Evolutionary conservation across 1,284 basidiomycete genomes (phyloP).

Genomic region (Ceratobasidium sp.): DNA sequence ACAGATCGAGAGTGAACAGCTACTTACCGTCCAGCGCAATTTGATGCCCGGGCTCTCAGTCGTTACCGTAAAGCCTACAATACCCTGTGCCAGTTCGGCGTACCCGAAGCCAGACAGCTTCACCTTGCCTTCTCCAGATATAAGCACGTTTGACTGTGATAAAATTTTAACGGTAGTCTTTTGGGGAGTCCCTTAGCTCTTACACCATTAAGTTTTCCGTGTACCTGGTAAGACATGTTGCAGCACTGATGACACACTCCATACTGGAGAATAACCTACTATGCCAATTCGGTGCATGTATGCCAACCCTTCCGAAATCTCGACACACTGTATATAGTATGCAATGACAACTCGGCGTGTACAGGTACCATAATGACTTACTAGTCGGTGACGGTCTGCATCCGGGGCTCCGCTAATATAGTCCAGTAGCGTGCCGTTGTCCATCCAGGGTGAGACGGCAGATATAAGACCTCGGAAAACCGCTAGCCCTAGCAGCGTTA

Average conservation of each 20-base stretch:
- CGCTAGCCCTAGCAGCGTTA: neutral
- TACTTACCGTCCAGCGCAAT: neutral
- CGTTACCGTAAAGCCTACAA: neutral
- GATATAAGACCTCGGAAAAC: neutral
- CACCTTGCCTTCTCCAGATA: neutral
- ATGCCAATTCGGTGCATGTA: neutral
- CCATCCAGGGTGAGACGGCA: no score
- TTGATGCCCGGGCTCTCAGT: neutral
- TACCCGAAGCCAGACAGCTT: neutral
- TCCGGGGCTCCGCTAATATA: neutral
- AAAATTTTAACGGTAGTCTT: neutral
- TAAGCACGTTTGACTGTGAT: conserved; percentile 1
- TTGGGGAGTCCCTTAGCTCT: neutral
- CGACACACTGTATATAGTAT: neutral
- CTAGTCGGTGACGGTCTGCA: neutral
- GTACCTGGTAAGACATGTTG: neutral
- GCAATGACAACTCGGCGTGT: neutral
- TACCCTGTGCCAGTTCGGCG: neutral
- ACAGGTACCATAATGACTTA: neutral
- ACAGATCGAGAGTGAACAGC: neutral
- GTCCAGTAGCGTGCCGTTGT: neutral
- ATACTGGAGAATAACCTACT: neutral
- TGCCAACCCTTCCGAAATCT: neutral
- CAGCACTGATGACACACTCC: neutral
- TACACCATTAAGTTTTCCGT: conserved; percentile 15